Conservation (phyloP, 2,329 filamentous ascomycete species). For the Fusarium nygamai region DNA sequence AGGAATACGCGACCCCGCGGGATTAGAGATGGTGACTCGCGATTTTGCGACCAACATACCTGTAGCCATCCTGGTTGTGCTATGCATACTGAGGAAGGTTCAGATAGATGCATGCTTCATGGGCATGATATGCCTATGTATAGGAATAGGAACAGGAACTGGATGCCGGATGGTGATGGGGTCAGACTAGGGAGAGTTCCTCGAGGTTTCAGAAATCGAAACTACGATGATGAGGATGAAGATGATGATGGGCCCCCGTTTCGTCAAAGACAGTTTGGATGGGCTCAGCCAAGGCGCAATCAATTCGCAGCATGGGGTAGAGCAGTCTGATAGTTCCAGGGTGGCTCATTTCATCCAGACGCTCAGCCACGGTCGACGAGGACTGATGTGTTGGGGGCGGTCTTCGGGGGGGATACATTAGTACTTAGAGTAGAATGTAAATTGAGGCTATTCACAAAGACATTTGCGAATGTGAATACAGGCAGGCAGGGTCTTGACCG, state of each 20-base stretch:
- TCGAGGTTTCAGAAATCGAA: not conserved
- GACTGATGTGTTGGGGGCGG: not conserved
- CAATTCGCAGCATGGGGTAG: constrained; percentile 35
- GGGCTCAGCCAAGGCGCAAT: constrained; percentile 26
- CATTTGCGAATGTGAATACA: not conserved
- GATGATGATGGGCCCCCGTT: not conserved
- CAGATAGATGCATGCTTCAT: constrained; percentile 30
- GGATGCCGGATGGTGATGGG: not conserved
- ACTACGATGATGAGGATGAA: not conserved
- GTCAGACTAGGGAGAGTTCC: not conserved
- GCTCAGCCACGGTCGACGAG: not conserved
- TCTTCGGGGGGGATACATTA: not conserved
- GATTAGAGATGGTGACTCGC: not conserved
- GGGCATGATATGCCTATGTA: not conserved
- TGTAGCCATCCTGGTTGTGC: constrained; percentile 35
- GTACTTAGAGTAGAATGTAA: not conserved
- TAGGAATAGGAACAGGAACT: not conserved
- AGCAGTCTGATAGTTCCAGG: constrained; percentile 6
- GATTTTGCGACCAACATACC: constrained; percentile 35
- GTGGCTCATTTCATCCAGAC: not conserved
- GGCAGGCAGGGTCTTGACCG: not conserved
- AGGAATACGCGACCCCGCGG: constrained; percentile 1
- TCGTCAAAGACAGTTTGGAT: constrained; percentile 21
- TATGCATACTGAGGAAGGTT: constrained; percentile 11
- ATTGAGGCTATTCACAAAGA: constrained; percentile 22